These are phyloP conservation scores for Passalora sequoiae DNA, from an alignment of 2,329 filamentous ascomycete genomes.

Conservation along the genomic window DNA sequence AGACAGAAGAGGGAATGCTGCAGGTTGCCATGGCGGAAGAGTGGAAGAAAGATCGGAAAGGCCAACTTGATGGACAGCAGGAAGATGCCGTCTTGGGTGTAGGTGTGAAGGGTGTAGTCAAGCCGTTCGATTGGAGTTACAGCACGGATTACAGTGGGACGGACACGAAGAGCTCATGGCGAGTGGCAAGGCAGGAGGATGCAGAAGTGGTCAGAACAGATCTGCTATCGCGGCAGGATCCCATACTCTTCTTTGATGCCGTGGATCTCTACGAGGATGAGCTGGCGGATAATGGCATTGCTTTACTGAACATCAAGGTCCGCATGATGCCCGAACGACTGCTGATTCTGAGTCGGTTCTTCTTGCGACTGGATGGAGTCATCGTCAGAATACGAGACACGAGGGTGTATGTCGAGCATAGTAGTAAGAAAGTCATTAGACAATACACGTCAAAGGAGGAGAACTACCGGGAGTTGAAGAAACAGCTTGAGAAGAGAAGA, in stretches of 20 bases:
- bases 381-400: constrained; percentile 84
- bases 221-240: constrained; percentile 80
- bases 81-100: constrained; percentile 45
- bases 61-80: constrained; percentile 53
- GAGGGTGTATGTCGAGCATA: constrained; percentile 86
- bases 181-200: constrained; percentile 14
- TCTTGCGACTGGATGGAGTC: constrained; percentile 89
- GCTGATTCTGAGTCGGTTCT: constrained; percentile 78
- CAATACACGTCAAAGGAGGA: constrained; percentile 90
- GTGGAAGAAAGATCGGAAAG: constrained; percentile 64
- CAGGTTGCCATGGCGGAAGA: constrained; percentile 88
- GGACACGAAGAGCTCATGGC: constrained; percentile 9
- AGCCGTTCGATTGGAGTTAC: constrained; percentile 98
- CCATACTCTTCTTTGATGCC: constrained; percentile 94
- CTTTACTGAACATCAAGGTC: constrained; percentile 82
- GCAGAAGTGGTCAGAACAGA: constrained; percentile 66
- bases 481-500: constrained; percentile 50
- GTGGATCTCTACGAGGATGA: constrained; percentile 96
- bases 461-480: constrained; percentile 68
- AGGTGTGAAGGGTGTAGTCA: constrained; percentile 80
- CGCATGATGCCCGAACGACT: constrained; percentile 87
- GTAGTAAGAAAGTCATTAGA: constrained; percentile 68
- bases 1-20: constrained; percentile 84
- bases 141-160: constrained; percentile 81
- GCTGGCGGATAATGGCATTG: constrained; percentile 94